These are phyloP conservation scores for Euryodendron excelsum DNA, from an alignment of 148 eudicot species.

Conservation along the genomic window DNA sequence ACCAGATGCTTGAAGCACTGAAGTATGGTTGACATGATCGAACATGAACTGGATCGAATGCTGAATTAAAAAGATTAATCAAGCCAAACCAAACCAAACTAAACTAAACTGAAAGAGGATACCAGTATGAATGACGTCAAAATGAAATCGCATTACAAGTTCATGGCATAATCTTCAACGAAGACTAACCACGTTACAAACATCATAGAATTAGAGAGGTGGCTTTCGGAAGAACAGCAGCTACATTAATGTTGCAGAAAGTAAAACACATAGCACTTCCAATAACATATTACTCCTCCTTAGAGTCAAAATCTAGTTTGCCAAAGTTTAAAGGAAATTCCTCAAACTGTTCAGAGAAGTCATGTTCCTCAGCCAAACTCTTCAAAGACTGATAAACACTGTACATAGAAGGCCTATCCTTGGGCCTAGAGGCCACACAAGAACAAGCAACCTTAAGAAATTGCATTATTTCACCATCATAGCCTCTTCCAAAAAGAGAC, in stretches of 20 bases:
- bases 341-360: constrained; percentile 48
- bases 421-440: constrained; percentile 66
- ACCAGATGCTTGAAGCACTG: background rate
- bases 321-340: constrained; percentile 65
- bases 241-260: background rate
- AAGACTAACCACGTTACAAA: background rate
- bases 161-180: background rate
- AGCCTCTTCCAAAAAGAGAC: constrained; percentile 47
- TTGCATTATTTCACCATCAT: constrained; percentile 64
- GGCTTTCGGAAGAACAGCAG: background rate
- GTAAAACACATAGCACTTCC: background rate
- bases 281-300: background rate
- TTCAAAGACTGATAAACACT: constrained; percentile 51
- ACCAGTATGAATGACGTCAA: background rate
- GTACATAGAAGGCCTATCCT: constrained; percentile 68
- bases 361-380: constrained; percentile 51
- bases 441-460: constrained; percentile 60
- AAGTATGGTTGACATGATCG: background rate
- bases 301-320: constrained; percentile 36
- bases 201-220: background rate
- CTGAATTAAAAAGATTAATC: background rate
- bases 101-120: background rate
- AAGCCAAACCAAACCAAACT: background rate
- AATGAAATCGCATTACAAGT: background rate
- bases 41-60: background rate